Conservation (phyloP, 495 filamentous ascomycete species). For the Penicillium antarcticum region DNA sequence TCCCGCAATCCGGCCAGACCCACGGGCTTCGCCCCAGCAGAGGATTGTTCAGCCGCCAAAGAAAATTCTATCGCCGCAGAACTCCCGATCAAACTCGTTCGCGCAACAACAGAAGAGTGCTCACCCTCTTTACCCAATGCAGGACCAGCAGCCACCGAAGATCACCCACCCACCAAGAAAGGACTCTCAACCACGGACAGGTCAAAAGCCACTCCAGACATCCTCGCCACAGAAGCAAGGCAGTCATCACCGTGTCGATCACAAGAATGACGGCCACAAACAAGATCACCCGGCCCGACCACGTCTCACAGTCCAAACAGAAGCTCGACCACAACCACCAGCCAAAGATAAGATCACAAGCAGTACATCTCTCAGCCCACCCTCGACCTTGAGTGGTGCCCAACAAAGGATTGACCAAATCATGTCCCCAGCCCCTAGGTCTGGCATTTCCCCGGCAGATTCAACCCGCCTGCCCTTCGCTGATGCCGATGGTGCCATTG, state of each 20-base stretch:
- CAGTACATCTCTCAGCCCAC: conserved; percentile 7
- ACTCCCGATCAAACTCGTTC: not conserved
- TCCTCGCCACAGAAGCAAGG: not conserved
- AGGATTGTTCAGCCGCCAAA: not conserved
- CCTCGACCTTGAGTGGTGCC: conserved; percentile 10
- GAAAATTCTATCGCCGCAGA: conserved; percentile 3
- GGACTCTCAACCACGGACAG: not conserved
- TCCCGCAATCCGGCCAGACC: conserved; percentile 18
- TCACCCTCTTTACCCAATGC: not conserved
- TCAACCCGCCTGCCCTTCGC: conserved; percentile 16
- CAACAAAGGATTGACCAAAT: conserved; percentile 9
- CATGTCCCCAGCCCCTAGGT: conserved; percentile 15
- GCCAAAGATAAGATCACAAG: conserved; percentile 10
- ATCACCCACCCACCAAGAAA: not conserved
- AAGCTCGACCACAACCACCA: conserved; percentile 5
- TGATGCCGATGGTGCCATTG: not conserved
- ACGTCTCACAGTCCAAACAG: not conserved
- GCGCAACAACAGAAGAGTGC: not conserved
- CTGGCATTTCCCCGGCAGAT: conserved; percentile 1
- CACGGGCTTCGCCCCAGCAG: not conserved
- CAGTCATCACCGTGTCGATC: not conserved
- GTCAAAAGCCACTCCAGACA: not conserved
- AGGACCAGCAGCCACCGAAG: not conserved
- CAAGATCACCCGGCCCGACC: not conserved
- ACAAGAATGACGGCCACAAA: not conserved